Evolutionary conservation across 192 early-diverging fungal genomes (phyloP), one percentile per base, ranked within the genome.

Genomic region (Linnemannia hyalina): DNA sequence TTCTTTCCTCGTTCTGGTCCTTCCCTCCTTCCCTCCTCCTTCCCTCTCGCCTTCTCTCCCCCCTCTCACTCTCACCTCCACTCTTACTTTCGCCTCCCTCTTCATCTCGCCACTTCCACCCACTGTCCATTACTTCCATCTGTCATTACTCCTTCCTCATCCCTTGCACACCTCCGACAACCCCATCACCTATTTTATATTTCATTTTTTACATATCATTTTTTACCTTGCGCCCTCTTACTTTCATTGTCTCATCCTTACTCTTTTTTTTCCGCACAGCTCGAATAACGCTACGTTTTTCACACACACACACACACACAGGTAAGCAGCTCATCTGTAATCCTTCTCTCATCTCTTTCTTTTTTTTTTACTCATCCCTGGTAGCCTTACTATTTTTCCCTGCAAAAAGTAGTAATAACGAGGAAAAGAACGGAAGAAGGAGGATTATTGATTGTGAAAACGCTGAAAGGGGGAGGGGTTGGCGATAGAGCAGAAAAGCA

Each of bases 121-220:
- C 41, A 52, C 76, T 26, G 4, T 38, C 23, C 74, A 38, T 76
- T 55, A n/a, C 60, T 36, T 35, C 16, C 74, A 60, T 76, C 55
- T 38, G 7, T 71, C 70, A 44, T 65, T 15, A 42, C 70, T 44
- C 26, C 44, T 11, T 5, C 18, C 46, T 73, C 71, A 70, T 26
- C 41, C 71, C 71, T 15, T n/a, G 60, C 29, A 46, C n/a, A 20
- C 20, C 0, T 20, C 11, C 42, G n/a, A 29, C 26, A 29, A 46
- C 71, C 44, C 71, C 69, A 42, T 70, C 69, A 41, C 74, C 47
- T 60, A 60, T 49, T 20, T 57, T 57, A n/a, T 75, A 49, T 35
- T 41, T 75, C 36, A 42, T 35, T 60, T 57, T 73, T 70, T 42
- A 70, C 38, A 70, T 41, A 70, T 40, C 10, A 22, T 70, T 70